Conservation (phyloP, 2,329 filamentous ascomycete species). For the Didymosphaeria variabile region DNA sequence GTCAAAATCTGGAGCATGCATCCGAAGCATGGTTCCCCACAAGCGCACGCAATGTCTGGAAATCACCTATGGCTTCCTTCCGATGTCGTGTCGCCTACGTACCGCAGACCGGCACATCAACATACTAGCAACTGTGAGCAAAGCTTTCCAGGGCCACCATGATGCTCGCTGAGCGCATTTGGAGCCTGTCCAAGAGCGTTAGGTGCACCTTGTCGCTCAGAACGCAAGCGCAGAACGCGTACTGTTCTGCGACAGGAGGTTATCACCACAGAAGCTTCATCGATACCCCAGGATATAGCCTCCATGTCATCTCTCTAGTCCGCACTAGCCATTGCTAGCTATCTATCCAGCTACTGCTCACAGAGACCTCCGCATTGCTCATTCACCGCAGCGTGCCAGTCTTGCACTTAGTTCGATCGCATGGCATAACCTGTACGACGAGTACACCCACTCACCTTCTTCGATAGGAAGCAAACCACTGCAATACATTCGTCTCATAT, state of each 20-base stretch:
- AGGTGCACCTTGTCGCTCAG: background rate
- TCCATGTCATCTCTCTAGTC: background rate
- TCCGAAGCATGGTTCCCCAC: slow-evolving; percentile 18
- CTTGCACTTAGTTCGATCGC: background rate
- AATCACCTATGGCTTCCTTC: slow-evolving; percentile 13
- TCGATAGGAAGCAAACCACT: slow-evolving; percentile 1
- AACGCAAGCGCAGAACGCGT: background rate
- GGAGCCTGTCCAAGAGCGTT: background rate
- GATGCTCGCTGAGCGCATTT: background rate
- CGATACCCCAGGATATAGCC: background rate
- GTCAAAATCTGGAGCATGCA: slow-evolving; percentile 25
- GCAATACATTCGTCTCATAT: background rate
- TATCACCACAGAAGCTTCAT: background rate
- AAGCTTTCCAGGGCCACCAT: background rate
- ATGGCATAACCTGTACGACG: background rate
- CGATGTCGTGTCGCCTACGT: slow-evolving; percentile 17
- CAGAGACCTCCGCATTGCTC: background rate
- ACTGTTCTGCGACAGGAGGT: background rate
- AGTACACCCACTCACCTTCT: slow-evolving; percentile 4
- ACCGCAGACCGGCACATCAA: background rate
- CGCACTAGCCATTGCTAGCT: background rate
- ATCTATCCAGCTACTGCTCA: background rate
- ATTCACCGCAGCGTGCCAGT: slow-evolving; percentile 1
- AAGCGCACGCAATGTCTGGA: slow-evolving; percentile 3
- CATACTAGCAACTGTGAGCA: background rate